Evolutionary conservation across 306 rosid species (phyloP).

Genomic region (Quillaja saponaria): DNA sequence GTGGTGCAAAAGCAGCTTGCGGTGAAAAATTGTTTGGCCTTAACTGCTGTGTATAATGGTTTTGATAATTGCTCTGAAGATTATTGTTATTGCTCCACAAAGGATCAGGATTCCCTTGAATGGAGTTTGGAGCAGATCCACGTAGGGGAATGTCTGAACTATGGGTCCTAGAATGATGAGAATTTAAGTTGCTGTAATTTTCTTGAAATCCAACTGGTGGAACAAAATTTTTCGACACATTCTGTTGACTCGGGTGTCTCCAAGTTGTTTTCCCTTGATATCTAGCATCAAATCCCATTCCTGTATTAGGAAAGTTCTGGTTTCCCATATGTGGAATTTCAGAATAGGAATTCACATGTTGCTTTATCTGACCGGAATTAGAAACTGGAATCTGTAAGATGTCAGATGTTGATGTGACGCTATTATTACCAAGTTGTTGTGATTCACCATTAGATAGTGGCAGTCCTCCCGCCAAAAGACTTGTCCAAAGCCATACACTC

Average conservation of each 20-base stretch:
- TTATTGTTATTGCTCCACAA: constrained; percentile 50
- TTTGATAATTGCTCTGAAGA: constrained; percentile 46
- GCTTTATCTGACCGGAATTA: constrained; percentile 39
- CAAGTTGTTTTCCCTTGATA: constrained; percentile 46
- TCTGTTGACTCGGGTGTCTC: constrained; percentile 57
- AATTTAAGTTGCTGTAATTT: constrained; percentile 38
- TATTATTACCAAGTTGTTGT: constrained; percentile 51
- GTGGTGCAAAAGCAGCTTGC: constrained; percentile 53
- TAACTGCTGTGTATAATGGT: constrained; percentile 47
- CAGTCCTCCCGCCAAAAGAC: constrained; percentile 72
- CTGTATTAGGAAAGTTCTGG: constrained; percentile 46
- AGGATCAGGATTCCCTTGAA: constrained; percentile 44
- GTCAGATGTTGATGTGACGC: constrained; percentile 35
- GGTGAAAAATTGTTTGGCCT: constrained; percentile 52
- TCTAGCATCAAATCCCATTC: constrained; percentile 57
- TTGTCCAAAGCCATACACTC: constrained; percentile 95
- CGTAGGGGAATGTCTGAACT: constrained; percentile 39
- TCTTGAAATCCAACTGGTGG: constrained; percentile 55
- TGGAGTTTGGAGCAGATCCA: constrained; percentile 46
- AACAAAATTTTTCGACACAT: constrained; percentile 42
- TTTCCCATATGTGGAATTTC: constrained; percentile 45
- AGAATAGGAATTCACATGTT: constrained; percentile 36
- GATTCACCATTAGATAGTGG: constrained; percentile 69
- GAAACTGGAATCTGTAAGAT: constrained; percentile 39
- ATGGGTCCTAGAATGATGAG: constrained; percentile 37